Conservation (phyloP, 2,329 filamentous ascomycete species). For the Colletotrichum shisoi region DNA sequence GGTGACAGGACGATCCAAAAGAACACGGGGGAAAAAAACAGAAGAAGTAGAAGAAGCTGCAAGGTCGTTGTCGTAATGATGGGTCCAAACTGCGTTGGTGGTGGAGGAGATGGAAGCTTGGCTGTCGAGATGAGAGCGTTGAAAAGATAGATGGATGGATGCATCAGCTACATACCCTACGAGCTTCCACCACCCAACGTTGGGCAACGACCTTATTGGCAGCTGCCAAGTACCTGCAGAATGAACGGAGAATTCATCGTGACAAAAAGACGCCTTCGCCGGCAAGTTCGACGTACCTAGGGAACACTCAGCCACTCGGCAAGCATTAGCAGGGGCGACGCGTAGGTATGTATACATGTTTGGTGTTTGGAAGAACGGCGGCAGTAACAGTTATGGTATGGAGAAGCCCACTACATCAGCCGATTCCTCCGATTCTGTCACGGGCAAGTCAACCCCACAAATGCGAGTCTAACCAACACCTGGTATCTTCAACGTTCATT, state of each 20-base stretch:
- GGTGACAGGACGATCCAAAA: background rate
- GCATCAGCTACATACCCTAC: background rate
- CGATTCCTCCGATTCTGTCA: background rate
- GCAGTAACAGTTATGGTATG: background rate
- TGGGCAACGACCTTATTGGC: slow-evolving; percentile 1
- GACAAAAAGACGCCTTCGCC: background rate
- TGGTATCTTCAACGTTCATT: slow-evolving; percentile 17
- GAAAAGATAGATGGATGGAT: background rate
- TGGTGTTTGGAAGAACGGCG: background rate
- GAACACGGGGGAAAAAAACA: background rate
- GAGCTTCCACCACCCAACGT: background rate
- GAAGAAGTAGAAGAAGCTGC: too few relatives aligned
- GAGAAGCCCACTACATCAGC: background rate
- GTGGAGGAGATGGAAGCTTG: background rate
- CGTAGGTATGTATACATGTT: background rate
- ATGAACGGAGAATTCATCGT: background rate
- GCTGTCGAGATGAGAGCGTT: background rate
- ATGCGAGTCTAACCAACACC: background rate
- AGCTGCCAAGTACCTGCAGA: background rate
- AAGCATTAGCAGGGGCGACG: background rate
- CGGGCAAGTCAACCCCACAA: slow-evolving; percentile 1
- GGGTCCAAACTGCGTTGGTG: background rate
- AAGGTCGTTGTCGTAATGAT: background rate
- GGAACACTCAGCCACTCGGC: background rate
- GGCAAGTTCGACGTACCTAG: background rate